Evolutionary conservation across 2,329 filamentous ascomycete species (phyloP).

Genomic region (Pezicula neosporulosa): DNA sequence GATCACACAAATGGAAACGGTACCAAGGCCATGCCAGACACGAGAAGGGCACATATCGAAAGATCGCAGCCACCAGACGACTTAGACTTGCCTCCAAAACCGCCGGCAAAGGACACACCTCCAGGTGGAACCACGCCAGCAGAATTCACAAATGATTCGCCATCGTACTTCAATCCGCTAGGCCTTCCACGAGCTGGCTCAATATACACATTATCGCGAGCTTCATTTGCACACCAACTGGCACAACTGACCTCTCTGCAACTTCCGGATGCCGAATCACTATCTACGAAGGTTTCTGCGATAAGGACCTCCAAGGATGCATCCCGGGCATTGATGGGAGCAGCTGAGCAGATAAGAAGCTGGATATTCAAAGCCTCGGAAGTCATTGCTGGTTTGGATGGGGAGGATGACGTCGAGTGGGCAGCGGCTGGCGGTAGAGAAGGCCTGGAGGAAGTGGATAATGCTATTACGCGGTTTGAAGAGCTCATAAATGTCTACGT

Average conservation of each 20-base stretch:
- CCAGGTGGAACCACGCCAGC: constrained; percentile 32
- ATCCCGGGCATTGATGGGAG: constrained; percentile 76
- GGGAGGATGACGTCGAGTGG: constrained; percentile 98
- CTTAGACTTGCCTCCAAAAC: constrained; percentile 36
- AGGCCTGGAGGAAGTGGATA: constrained; percentile 70
- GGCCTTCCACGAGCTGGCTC: constrained; percentile 72
- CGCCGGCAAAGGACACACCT: constrained; percentile 50
- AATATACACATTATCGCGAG: constrained; percentile 88
- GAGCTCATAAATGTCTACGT: constrained; percentile 90
- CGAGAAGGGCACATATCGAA: constrained; percentile 54
- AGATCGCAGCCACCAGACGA: constrained; percentile 36
- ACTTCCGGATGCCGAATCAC: constrained; percentile 77
- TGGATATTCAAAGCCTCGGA: constrained; percentile 94
- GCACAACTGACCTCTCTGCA: constrained; percentile 88
- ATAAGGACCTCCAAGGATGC: constrained; percentile 85
- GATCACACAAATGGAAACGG: constrained; percentile 68
- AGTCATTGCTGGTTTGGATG: constrained; percentile 83
- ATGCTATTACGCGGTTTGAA: constrained; percentile 79
- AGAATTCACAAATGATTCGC: constrained; percentile 23
- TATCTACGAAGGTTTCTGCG: constrained; percentile 78
- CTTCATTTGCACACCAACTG: constrained; percentile 90
- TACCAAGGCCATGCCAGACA: constrained; percentile 58
- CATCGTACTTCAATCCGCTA: constrained; percentile 63
- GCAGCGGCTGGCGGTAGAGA: constrained; percentile 83
- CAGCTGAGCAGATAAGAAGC: constrained; percentile 85